phyloP scores from a whole-genome alignment of 495 filamentous ascomycete species.

The Podospora pseudocomata region DNA sequence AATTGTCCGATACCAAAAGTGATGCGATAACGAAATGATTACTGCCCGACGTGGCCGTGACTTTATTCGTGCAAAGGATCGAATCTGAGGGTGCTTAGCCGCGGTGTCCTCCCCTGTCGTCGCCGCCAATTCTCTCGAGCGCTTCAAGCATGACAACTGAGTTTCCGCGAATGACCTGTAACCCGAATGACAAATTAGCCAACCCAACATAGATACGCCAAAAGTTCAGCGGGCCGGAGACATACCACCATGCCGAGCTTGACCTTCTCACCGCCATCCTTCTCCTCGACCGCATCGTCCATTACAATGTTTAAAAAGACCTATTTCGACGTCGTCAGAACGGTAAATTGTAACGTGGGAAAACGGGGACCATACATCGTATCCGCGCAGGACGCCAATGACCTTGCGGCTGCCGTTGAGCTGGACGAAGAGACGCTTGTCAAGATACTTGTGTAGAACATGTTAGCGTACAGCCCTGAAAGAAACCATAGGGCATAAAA shows the following conservation, averaged over 20 bases:
- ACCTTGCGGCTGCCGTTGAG: constrained; percentile 97
- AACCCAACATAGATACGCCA: not conserved
- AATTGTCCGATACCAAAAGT: constrained; percentile 6
- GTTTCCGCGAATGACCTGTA: constrained; percentile 78
- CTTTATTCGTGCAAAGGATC: not conserved
- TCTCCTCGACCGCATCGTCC: constrained; percentile 97
- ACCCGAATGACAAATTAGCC: constrained; percentile 4
- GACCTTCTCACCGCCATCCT: constrained; percentile 84
- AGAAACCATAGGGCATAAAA: not conserved
- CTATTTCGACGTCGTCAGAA: constrained; percentile 43
- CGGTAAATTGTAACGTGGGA: not conserved
- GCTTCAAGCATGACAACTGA: constrained; percentile 96
- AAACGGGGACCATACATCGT: constrained; percentile 65
- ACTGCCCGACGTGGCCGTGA: not conserved
- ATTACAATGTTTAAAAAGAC: constrained; percentile 98
- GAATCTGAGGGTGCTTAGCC: not conserved
- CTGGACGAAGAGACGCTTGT: constrained; percentile 97
- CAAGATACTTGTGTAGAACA: constrained; percentile 72
- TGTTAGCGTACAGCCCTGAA: not conserved
- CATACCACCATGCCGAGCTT: constrained; percentile 90
- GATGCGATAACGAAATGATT: constrained; percentile 1
- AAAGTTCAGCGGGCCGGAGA: constrained; percentile 30
- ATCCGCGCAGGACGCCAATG: constrained; percentile 87
- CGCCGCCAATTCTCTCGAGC: constrained; percentile 54
- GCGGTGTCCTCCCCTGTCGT: constrained; percentile 33